Percentiles rank a stretch among this genome's conserved stretches.
These are phyloP conservation scores for Rubia tinctorum DNA, from an alignment of 305 asterid genomes.

Conservation along the genomic window DNA sequence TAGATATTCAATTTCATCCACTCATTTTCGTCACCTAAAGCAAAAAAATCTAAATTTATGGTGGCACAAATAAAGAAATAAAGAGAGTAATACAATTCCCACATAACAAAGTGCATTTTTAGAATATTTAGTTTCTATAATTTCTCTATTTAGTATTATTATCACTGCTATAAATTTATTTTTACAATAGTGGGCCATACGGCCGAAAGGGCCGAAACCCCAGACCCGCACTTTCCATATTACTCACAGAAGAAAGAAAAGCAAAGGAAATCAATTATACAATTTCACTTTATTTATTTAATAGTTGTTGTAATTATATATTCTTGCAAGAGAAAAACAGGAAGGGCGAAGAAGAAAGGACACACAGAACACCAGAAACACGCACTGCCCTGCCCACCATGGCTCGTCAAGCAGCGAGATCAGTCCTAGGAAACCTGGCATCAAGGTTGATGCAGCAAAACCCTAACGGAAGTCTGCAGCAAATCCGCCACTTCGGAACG, in stretches of 20 bases:
- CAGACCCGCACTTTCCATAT: neutral
- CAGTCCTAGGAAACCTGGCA: constrained; percentile 53
- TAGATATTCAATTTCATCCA: too few species aligned
- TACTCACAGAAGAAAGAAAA: neutral
- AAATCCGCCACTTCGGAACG: constrained; percentile 70
- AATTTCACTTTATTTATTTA: neutral
- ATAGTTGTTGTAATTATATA: neutral
- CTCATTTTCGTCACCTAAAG: too few species aligned
- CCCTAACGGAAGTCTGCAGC: constrained; percentile 45
- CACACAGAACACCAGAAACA: constrained; percentile 4
- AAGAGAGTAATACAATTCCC: too few species aligned
- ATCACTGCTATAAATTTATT: neutral
- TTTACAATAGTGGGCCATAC: neutral
- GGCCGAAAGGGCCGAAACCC: neutral
- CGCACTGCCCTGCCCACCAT: constrained; percentile 24
- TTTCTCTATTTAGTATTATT: neutral
- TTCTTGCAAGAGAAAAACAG: neutral
- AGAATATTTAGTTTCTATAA: neutral
- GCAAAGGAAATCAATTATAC: neutral
- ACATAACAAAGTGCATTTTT: neutral
- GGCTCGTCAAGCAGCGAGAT: constrained; percentile 62
- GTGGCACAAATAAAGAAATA: too few species aligned
- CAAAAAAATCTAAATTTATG: too few species aligned
- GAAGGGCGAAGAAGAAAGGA: neutral
- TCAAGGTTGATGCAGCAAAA: constrained; percentile 42